Conservation (phyloP, 306 rosid species). For the Vigna radiata region DNA sequence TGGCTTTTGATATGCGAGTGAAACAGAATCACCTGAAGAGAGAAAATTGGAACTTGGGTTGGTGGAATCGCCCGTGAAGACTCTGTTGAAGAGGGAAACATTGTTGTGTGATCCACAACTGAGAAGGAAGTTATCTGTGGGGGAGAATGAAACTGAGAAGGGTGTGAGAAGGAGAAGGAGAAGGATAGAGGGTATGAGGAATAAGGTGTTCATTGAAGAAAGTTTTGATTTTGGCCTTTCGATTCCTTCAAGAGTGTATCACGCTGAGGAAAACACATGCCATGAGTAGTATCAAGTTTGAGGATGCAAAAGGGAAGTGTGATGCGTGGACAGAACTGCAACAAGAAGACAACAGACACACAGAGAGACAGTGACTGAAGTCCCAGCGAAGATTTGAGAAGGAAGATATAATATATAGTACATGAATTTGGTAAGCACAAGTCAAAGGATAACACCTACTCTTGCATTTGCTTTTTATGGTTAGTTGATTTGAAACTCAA, state of each 20-base stretch:
- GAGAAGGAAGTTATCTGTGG: slow-evolving; percentile 74
- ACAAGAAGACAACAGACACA: slow-evolving; percentile 44
- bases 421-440: slow-evolving; percentile 40
- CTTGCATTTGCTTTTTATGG: slow-evolving; percentile 31
- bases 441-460: slow-evolving; percentile 40
- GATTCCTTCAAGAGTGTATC: slow-evolving; percentile 40
- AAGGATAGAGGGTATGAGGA: slow-evolving; percentile 36
- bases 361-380: slow-evolving; percentile 35
- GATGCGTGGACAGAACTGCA: slow-evolving; percentile 20
- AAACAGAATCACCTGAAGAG: slow-evolving; percentile 55
- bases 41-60: slow-evolving; percentile 55
- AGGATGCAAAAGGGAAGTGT: not conserved
- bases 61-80: slow-evolving; percentile 65
- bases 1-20: slow-evolving; percentile 63
- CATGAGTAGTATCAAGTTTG: slow-evolving; percentile 4
- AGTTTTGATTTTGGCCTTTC: slow-evolving; percentile 25
- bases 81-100: slow-evolving; percentile 58
- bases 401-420: slow-evolving; percentile 31
- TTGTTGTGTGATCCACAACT: slow-evolving; percentile 81
- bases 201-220: slow-evolving; percentile 60
- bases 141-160: slow-evolving; percentile 65
- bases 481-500: slow-evolving; percentile 10
- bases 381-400: slow-evolving; percentile 35
- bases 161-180: slow-evolving; percentile 45
- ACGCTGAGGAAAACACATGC: slow-evolving; percentile 24